A percentile compares a stretch with the other conserved stretches of the same genome.
These are phyloP conservation scores for Hyphopichia homilentoma DNA, from an alignment of 805 yeast species.

Conservation along the genomic window DNA sequence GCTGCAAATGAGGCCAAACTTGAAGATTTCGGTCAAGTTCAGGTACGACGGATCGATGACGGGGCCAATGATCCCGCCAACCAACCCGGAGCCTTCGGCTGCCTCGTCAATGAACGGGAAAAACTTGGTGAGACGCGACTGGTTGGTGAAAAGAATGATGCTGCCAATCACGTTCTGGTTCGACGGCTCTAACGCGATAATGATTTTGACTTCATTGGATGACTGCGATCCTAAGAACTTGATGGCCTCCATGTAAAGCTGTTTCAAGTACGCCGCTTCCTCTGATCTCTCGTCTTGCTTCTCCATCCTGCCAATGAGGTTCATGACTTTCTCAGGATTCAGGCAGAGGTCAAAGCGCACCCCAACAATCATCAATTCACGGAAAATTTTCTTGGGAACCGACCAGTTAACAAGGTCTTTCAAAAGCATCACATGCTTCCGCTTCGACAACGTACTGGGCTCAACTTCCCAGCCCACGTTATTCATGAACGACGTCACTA, in stretches of 20 bases:
- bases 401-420: conserved; percentile 44
- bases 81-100: conserved; percentile 9
- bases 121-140: conserved; percentile 41
- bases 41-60: conserved; percentile 51
- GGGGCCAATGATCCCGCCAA: conserved; percentile 54
- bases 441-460: conserved; percentile 8
- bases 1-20: conserved; percentile 55
- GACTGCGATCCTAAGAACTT: conserved; percentile 23
- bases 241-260: conserved; percentile 36
- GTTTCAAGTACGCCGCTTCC: conserved; percentile 8
- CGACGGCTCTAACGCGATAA: conserved; percentile 52
- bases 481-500: conserved; percentile 28
- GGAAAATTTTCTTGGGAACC: conserved; percentile 51
- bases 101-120: conserved; percentile 49
- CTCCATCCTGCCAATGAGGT: conserved; percentile 28
- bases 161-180: conserved; percentile 52
- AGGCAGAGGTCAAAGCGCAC: conserved; percentile 54
- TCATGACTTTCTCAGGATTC: conserved; percentile 38
- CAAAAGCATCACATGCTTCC: conserved; percentile 37
- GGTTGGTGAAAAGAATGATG: conserved; percentile 44
- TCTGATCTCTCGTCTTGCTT: background rate
- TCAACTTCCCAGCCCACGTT: conserved; percentile 40
- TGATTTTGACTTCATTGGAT: conserved; percentile 38
- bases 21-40: conserved; percentile 51
- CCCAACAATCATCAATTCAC: conserved; percentile 55